A percentile compares a stretch with the other conserved stretches of the same genome.
Evolutionary conservation across 768 basidiomycete genomes (phyloP).

Genomic region (Holtermanniella nyarrowii): DNA sequence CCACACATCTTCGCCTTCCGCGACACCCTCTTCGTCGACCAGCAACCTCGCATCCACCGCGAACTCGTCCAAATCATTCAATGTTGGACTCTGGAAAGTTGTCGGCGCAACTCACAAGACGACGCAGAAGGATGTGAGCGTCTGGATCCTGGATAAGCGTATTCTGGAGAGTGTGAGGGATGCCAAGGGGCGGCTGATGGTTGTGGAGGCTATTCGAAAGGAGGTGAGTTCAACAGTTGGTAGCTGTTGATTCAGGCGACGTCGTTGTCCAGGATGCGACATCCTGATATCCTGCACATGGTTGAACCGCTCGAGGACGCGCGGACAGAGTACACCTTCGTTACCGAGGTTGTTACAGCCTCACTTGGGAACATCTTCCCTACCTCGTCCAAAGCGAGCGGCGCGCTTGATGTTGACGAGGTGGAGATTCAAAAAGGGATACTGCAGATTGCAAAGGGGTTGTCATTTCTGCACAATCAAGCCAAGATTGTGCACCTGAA

Average conservation of each 20-base stretch:
- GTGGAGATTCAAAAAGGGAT: conserved; percentile 98
- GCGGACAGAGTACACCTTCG: conserved; percentile 75
- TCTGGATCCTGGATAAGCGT: conserved; percentile 87
- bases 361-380: conserved; percentile 50
- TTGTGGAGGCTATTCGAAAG: conserved; percentile 73
- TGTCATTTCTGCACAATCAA: conserved; percentile 77
- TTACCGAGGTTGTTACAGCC: conserved; percentile 79
- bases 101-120: conserved; percentile 78
- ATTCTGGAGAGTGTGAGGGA: conserved; percentile 58
- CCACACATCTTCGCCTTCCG: conserved; percentile 8
- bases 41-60: conserved; percentile 9
- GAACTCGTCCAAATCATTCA: conserved; percentile 44
- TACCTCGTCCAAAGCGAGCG: conserved; percentile 1
- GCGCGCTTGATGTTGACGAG: conserved; percentile 72
- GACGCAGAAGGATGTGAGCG: conserved; percentile 77
- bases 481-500: conserved; percentile 89
- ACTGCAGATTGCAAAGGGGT: conserved; percentile 55
- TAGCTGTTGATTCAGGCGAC: conserved; percentile 49
- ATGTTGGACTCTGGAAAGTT: conserved; percentile 80
- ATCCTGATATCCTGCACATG: conserved; percentile 94
- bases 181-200: conserved; percentile 53
- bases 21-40: conserved; percentile 19
- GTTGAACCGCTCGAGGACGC: conserved; percentile 95
- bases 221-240: conserved; percentile 49
- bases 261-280: conserved; percentile 71